Conservation (phyloP, 1,139 yeast species). For the Tardiomyces depauwii region DNA sequence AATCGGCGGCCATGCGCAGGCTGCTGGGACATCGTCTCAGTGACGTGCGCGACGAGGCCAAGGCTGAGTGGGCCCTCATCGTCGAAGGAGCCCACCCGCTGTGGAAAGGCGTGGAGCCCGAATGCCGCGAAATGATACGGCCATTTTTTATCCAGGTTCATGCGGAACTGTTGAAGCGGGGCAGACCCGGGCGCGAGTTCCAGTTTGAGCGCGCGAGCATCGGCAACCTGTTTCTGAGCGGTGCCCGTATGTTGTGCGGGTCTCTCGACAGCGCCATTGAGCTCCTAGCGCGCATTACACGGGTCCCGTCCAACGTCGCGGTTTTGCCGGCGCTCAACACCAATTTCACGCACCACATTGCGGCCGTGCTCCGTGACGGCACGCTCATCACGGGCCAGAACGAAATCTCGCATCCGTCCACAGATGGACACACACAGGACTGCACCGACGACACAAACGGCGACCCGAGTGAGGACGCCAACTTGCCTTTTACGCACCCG, state of each 20-base stretch:
- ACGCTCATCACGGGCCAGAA: slow-evolving; percentile 83
- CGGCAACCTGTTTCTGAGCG: slow-evolving; percentile 77
- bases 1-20: slow-evolving; percentile 26
- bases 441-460: not conserved
- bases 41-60: slow-evolving; percentile 41
- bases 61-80: slow-evolving; percentile 60
- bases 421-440: not conserved
- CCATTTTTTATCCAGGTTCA: slow-evolving; percentile 73
- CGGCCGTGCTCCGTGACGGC: slow-evolving; percentile 65
- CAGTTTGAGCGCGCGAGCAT: slow-evolving; percentile 66
- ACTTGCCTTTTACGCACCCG: slow-evolving; percentile 72
- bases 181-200: slow-evolving; percentile 49
- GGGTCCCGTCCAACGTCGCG: slow-evolving; percentile 41
- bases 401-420: slow-evolving; percentile 76
- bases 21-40: slow-evolving; percentile 56
- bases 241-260: slow-evolving; percentile 72
- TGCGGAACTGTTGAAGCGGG: slow-evolving; percentile 61
- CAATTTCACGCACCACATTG: slow-evolving; percentile 75
- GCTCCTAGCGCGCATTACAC: slow-evolving; percentile 54
- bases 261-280: slow-evolving; percentile 79
- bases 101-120: slow-evolving; percentile 53
- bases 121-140: slow-evolving; percentile 62
- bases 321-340: slow-evolving; percentile 80
- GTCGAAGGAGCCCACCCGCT: slow-evolving; percentile 69
- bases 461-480: slow-evolving; percentile 43